Base-by-base conservation (phyloP, 768 basidiomycete genomes). In the Baorangia bicolor region DNA sequence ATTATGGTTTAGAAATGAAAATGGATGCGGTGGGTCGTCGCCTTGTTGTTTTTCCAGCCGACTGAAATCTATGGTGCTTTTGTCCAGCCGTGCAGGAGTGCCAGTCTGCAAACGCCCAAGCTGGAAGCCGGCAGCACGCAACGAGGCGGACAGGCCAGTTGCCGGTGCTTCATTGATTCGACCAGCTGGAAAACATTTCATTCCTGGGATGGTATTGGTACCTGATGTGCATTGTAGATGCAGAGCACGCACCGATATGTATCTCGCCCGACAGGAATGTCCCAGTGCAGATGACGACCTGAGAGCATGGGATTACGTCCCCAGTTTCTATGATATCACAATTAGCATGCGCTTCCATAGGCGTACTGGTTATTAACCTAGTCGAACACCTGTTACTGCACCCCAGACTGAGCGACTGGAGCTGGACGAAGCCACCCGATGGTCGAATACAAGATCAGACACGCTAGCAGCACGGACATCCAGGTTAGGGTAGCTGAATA, bases 201-300 rank as follows among this genome's bases (percentile, higher is more conserved):
- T 79, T 41, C 87, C 86, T 88, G 40, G 13, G 0, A 30, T 37
- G 25, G 16, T 3, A 18, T 59, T n/a, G 8, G 34, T 10, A 23
- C 23, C 21, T 10, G 14, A 28, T 38, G 44, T 23, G 12, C 2
- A 39, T 7, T n/a, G n/a, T 18, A 46, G 13, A 30, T 37, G n/a
- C 50, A 38, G 28, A 11, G 8, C 25, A 48, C 69, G 27, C 63
- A 85, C 92, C 93, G 43, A 96, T 90, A 64, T 95, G 93, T 42
- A 94, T 92, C 73, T 95, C 91, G 12, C 91, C 94, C 3, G 88
- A 88, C 25, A 96, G 79, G 67, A 96, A 96, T 0, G 94, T 96
- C 9, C 94, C 94, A 0, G 93, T 95, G 62, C 92, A 93, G 14
- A 96, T 81, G 28, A 96, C 88, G 12, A 94, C 90, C 60, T 87